Base-by-base conservation (phyloP, 345 rosid species). In the Moricandia moricandioides region DNA sequence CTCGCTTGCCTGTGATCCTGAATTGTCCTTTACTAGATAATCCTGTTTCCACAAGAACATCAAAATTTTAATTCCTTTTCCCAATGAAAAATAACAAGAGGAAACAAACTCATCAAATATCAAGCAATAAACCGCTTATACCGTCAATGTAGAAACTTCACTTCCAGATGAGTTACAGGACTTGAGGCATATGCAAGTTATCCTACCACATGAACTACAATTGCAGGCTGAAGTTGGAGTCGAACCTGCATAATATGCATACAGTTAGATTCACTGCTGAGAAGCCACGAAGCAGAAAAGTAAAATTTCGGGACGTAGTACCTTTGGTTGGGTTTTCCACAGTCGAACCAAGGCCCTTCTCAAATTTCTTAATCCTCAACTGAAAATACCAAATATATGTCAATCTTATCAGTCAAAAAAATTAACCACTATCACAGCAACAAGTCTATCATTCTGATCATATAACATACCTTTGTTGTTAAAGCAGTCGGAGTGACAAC, bases 321-420 rank as follows among this genome's bases (percentile, higher is more conserved):
- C 98, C 97, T 93, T 86, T 88, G 14, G 47, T 31, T 26, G 74
- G 67, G 67, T 24, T 65, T 67, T 77, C 78, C 14, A 55, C 80
- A 1, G 66, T 9, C 3, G 68, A 49, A 71, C 73, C 69, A 43
- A 66, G 68, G 24, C 65, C 79, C 54, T 70, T 81, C 9, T 61
- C 76, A n/a, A 67, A 45, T 70, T 82, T 83, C 64, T 84, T 59
- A 72, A 51, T 67, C 70, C 83, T 80, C 58, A 30, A 30, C 80
- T 69, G 70, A 73, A 30, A 69, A 39, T 2, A 30, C 8, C 65
- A 68, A 37, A 74, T 3, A 45, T 24, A n/a, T 13, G n/a, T 40
- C 24, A 60, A 27, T 18, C 54, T 16, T 27, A 30, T 37, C 74
- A 69, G 58, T 69, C 1, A 34, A 12, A 26, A 16, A 59, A 21